A percentile compares a stretch with the other conserved stretches of the same genome.
Evolutionary conservation across 306 rosid genomes (phyloP).

Genomic region (Canavalia ensiformis): DNA sequence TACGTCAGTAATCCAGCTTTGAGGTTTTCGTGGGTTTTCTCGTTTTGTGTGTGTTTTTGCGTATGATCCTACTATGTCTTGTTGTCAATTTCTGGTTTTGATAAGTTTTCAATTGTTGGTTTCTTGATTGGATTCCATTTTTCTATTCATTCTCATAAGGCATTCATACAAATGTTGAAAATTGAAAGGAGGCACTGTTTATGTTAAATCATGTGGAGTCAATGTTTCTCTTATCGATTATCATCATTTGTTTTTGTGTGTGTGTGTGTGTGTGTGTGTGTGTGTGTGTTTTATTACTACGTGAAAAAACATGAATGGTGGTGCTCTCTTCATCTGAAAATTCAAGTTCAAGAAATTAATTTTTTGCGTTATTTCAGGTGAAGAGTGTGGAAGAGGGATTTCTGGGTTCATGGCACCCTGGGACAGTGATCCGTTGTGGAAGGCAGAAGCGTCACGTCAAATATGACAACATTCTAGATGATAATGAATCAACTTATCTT

Average conservation of each 20-base stretch:
- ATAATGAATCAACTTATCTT: constrained; percentile 50
- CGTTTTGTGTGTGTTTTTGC: background rate
- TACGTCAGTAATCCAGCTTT: background rate
- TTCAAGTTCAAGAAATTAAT: constrained; percentile 8
- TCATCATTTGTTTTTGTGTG: background rate
- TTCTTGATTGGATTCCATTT: constrained; percentile 6
- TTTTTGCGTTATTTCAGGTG: constrained; percentile 57
- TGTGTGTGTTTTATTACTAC: too few species aligned
- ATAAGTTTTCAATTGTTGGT: constrained; percentile 12
- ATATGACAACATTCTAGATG: constrained; percentile 66
- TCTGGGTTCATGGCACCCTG: constrained; percentile 90
- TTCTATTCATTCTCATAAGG: background rate
- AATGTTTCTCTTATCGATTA: background rate
- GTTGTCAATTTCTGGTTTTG: constrained; percentile 7
- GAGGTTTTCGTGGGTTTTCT: background rate
- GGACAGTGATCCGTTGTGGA: constrained; percentile 58
- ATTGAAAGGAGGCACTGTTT: constrained; percentile 1
- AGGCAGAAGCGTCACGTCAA: constrained; percentile 59
- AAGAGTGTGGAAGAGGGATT: constrained; percentile 85
- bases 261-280: background rate
- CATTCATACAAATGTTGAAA: constrained; percentile 44
- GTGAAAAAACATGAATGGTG: background rate
- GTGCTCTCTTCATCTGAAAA: constrained; percentile 32
- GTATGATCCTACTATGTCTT: constrained; percentile 23
- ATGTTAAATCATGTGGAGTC: constrained; percentile 13